Evolutionary conservation across 257 asterid genomes (phyloP).

Genomic region (Plectranthus barbatus): DNA sequence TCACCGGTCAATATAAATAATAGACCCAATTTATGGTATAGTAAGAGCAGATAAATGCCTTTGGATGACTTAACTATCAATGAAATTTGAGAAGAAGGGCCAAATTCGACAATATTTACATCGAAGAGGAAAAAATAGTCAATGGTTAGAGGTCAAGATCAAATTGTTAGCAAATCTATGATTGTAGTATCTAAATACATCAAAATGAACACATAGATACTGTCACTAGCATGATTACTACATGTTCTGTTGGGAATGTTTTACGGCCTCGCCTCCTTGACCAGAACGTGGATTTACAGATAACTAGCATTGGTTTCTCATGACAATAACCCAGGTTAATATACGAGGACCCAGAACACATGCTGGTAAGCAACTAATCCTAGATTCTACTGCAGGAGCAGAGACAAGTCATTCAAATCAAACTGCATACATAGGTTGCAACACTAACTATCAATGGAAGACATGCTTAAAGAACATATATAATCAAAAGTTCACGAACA

Average conservation of each 20-base stretch:
- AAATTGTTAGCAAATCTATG: not conserved
- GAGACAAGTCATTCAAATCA: too few species aligned
- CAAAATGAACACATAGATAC: not conserved
- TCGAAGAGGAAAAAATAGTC: not conserved
- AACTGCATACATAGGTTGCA: not conserved
- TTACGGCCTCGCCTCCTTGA: not conserved
- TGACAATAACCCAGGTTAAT: not conserved
- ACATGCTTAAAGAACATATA: not conserved
- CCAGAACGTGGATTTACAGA: not conserved
- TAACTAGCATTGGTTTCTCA: not conserved
- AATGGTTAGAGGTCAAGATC: not conserved
- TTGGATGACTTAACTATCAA: not conserved
- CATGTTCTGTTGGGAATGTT: not conserved
- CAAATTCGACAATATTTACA: not conserved
- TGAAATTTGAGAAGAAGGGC: not conserved
- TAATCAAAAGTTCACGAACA: not conserved
- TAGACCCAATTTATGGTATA: not conserved
- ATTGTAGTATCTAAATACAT: not conserved
- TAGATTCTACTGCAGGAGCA: not conserved
- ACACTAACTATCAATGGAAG: not conserved
- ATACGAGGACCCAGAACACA: conserved; percentile 4
- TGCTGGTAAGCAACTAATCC: conserved; percentile 8
- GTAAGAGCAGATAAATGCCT: not conserved
- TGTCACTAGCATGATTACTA: not conserved
- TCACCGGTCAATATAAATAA: conserved; percentile 21